Base-by-base conservation (phyloP, 1,139 yeast species). In the Saccharomyces hybrid region DNA sequence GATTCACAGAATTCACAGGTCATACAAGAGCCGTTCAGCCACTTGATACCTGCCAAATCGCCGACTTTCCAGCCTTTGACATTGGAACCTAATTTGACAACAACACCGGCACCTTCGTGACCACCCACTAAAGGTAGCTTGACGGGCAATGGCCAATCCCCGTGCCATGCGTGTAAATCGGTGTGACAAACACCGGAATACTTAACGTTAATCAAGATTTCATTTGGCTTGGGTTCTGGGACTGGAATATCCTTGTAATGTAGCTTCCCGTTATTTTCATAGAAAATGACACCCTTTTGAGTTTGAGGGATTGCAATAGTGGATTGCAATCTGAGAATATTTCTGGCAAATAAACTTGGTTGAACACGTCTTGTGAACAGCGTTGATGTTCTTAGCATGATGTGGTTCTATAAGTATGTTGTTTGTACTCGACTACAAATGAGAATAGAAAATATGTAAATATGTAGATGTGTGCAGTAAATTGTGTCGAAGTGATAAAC, bases 21-120 rank as follows among this genome's bases (percentile, higher is more conserved):
- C 75, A 82, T 71, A 74, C 90, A 84, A 11, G 88, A 82, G 59
- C 87, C 84, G 68, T 84, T 84, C 67, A 84, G 74, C 90, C 89
- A 84, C 71, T 84, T 84, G 66, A 84, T 76, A 72, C 90, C 90
- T 27, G 89, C 90, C 42, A 68, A 75, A 65, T 84, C 89, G 68
- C 90, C 90, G 58, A 84, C 73, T 67, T 84, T 75, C 76, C 85
- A 85, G 62, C 84, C 83, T 49, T 70, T 76, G 55, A 84, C 91
- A 64, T 81, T 79, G 48, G 76, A 76, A 63, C 91, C 91, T 71
- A 80, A 75, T 48, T 79, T 89, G 54, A 85, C 90, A 62, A 85
- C 90, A 42, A 80, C 79, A 73, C 91, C 91, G 46, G 89, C 89
- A 75, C 93, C 93, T 74, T 85, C 91, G 70, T 85, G 91, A 66